Percentiles rank a stretch among this genome's conserved stretches.
Evolutionary conservation across 2,329 filamentous ascomycete genomes (phyloP).

Genomic region (Penicillium olsonii): DNA sequence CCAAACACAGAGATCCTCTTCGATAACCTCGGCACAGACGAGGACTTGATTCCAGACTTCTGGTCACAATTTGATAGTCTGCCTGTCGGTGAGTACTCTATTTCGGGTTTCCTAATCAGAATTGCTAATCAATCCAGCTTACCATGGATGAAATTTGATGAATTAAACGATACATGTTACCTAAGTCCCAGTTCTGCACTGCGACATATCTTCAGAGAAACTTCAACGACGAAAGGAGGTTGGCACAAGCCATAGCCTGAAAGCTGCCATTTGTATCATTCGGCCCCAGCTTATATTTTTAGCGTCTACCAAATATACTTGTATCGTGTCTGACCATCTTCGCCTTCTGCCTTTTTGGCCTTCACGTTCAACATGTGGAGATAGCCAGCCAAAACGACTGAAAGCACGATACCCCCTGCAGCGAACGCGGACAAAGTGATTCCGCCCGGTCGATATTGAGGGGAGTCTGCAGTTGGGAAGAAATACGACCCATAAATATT

Average conservation of each 20-base stretch:
- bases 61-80: slow-evolving; percentile 31
- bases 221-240: no score
- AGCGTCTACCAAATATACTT: slow-evolving; percentile 7
- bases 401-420: slow-evolving; percentile 13
- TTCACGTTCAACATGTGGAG: slow-evolving; percentile 8
- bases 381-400: slow-evolving; percentile 7
- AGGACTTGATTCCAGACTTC: slow-evolving; percentile 26
- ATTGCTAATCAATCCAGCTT: background rate
- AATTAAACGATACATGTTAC: no score
- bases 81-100: slow-evolving; percentile 20
- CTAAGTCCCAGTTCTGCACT: no score
- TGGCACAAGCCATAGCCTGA: background rate
- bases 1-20: slow-evolving; percentile 20
- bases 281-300: background rate
- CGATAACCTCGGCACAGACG: slow-evolving; percentile 18
- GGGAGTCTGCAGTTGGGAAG: slow-evolving; percentile 16
- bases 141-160: background rate
- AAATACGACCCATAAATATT: slow-evolving; percentile 26
- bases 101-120: background rate
- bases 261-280: no score
- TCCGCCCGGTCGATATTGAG: slow-evolving; percentile 19
- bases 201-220: no score
- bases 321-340: slow-evolving; percentile 13
- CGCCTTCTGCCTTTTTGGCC: slow-evolving; percentile 5
- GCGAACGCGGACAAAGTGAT: slow-evolving; percentile 21